Base-by-base conservation (phyloP, 176 grass and related monocot species). In the Alloteropsis semialata region DNA sequence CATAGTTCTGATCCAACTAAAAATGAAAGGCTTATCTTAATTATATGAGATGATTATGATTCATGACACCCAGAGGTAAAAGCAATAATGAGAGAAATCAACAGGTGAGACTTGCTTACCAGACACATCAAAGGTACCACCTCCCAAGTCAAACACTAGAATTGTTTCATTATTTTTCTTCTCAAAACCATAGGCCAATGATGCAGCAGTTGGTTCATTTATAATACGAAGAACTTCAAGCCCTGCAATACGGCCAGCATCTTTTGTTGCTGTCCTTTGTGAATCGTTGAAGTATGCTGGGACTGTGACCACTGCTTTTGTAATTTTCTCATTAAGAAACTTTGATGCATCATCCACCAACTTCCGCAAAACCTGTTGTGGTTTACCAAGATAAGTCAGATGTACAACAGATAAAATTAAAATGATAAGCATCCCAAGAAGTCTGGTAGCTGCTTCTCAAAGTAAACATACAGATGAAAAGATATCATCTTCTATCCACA, bases 121-220 rank as follows among this genome's bases (percentile, higher is more conserved):
- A 84, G 96, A 99, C 25, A 99, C 96, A 94, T 99, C 96, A 75
- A 99, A 96, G 67, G 96, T 99, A 55, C 96, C 96, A 15, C 96
- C 96, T 66, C 96, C 96, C 89, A 99, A 89, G 83, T 96, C 93
- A 83, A 96, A 99, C 9, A 96, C 96, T 30, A 96, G 91, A 81
- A 99, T 99, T 38, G 96, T 99, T 86, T 99, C 96, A 19, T 99
- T 99, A 72, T 90, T 99, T 92, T 96, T 99, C 87, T 91, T 99
- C 81, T 99, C 96, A 49, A 99, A 99, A 75, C 96, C 96, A 85
- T 99, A 99, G 21, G 96, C 96, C 17, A 99, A 55, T 24, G 96
- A 99, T 88, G 96, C 96, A 84, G 96, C 96, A 78, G 96, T 99
- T 49, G 96, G 96, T 69, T 99, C 96, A 87, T 99, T 99, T 77